Base-by-base conservation (phyloP, 768 basidiomycete species). In the Gloeostereum incarnatum region DNA sequence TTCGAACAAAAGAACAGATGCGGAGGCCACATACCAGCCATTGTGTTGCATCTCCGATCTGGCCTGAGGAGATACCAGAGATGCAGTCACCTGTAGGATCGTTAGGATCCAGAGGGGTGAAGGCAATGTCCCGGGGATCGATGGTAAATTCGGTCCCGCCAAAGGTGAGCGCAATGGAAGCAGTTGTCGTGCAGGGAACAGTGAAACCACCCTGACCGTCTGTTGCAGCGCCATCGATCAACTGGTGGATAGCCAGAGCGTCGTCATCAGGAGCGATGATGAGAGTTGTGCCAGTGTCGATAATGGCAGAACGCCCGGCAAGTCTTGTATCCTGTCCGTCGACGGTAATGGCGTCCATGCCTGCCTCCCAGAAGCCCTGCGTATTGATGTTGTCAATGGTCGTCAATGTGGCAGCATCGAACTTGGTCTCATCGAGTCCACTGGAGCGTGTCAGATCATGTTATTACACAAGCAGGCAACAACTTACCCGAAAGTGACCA, bases 301-400 rank as follows among this genome's bases (percentile, higher is more conserved):
- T 61, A 48, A 92, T 84, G 35, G 84, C 78, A 14, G 81, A 83
- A 50, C 84, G 83, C 36, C 70, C 69, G 11, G 49, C 43, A 30
- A 84, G 60, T 4, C 71, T 68, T 29, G 63, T 51, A 49, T 69
- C 63, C 23, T 58, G 44, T 17, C 78, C 81, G 50, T 83, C 63
- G 44, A 81, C 73, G 17, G 71, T 66, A 37, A 81, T 62, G 10
- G 64, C 64, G 42, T 73, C 71, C 54, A 91, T 55, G 6, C 59
- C 60, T 11, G 66, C 79, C 63, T 89, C 83, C 90, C 89, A 92
- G 65, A 90, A 92, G 26, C 87, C 86, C 18, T 65, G 44, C 5
- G 44, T 32, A 57, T 73, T 85, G 54, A 84, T 73, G 47, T 86
- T 88, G 38, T 57, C 48, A 36, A 88, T 40, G 1, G 71, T 75